Evolutionary conservation across 768 basidiomycete species (phyloP), one percentile per base, ranked within the genome.

Genomic region (Lepiota venenata): DNA sequence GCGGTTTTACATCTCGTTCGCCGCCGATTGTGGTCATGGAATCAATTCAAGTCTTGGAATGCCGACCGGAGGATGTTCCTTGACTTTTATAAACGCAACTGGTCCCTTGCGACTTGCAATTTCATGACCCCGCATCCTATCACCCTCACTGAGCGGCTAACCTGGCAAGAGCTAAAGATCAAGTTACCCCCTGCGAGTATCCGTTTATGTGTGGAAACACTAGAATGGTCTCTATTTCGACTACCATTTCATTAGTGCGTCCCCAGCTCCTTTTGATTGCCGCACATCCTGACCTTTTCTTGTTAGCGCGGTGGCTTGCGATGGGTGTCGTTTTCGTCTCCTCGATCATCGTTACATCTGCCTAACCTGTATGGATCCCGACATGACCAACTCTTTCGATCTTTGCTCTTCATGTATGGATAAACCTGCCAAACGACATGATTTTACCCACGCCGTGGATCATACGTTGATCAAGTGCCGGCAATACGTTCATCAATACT

Each of bases 201-300:
- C 35, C 61, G 69, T 11, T 70, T 71, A 45, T 71, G 70, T 52
- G 66, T 69, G 43, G 67, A 67, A 1, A 51, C 70, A 14, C 64
- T 66, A 20, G 61, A 63, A 18, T 70, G 69, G 44, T 67, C 70
- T 54, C 69, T 71, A n/a, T 68, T 68, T 35, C 68, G 70, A 48
- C 58, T 71, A 6, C 67, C 68, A 15, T 70, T 66, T 64, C 70
- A 70, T 56, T 68, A 68, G 71, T 71, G 59, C 36, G 71, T 62
- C 41, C 12, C 5, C 8, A 9, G 5, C 12, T 21, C n/a, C 16
- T n/a, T 40, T 20, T 39, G 14, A 4, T n/a, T 16, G 32, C 10
- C 10, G 32, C 4, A n/a, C 16, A 16, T 14, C 1, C 39, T 49
- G 2, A 56, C 9, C 2, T 3, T 10, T 46, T 1, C 15, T 18